Percentiles rank a stretch among this genome's conserved stretches.
Evolutionary conservation across 1,284 basidiomycete species (phyloP).

Genomic region (Acaromyces ingoldii): DNA sequence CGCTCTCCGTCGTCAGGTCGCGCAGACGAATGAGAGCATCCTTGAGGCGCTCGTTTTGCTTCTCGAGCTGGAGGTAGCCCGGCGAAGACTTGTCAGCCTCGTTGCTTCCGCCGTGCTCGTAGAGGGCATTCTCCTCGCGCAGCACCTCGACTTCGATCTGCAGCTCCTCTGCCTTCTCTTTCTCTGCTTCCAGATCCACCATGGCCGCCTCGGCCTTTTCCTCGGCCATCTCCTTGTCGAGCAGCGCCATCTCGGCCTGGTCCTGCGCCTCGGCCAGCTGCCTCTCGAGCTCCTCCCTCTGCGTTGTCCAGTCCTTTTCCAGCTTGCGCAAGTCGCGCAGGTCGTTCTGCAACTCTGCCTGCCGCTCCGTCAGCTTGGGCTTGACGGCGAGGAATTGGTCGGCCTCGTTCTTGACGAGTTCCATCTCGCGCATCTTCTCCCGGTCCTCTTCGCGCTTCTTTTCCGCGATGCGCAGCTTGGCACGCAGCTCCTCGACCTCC

Average conservation of each 20-base stretch:
- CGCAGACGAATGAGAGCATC: constrained; percentile 83
- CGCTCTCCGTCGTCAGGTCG: constrained; percentile 80
- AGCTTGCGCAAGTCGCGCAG: constrained; percentile 34
- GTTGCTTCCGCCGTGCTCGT: constrained; percentile 4
- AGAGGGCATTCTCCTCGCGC: constrained; percentile 58
- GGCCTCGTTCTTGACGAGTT: constrained; percentile 73
- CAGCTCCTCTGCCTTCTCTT: constrained; percentile 71
- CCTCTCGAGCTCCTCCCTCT: constrained; percentile 18
- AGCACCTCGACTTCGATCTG: constrained; percentile 79
- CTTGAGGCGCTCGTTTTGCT: constrained; percentile 90
- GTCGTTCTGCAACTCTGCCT: constrained; percentile 34
- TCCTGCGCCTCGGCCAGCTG: constrained; percentile 7
- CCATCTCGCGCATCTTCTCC: constrained; percentile 75
- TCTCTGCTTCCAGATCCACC: constrained; percentile 68
- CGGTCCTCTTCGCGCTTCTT: constrained; percentile 79
- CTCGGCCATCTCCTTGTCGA: constrained; percentile 96
- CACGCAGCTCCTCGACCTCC: constrained; percentile 63
- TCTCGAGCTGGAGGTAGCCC: constrained; percentile 73
- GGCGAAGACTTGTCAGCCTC: constrained; percentile 16
- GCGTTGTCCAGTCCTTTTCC: constrained; percentile 35
- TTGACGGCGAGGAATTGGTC: constrained; percentile 72
- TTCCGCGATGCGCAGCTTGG: constrained; percentile 78
- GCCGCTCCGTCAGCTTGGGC: constrained; percentile 62
- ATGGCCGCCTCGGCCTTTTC: constrained; percentile 80
- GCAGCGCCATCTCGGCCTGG: constrained; percentile 85